Evolutionary conservation across 2,329 filamentous ascomycete species (phyloP), one percentile per base, ranked within the genome.

Genomic region (Metarhizium humberi): DNA sequence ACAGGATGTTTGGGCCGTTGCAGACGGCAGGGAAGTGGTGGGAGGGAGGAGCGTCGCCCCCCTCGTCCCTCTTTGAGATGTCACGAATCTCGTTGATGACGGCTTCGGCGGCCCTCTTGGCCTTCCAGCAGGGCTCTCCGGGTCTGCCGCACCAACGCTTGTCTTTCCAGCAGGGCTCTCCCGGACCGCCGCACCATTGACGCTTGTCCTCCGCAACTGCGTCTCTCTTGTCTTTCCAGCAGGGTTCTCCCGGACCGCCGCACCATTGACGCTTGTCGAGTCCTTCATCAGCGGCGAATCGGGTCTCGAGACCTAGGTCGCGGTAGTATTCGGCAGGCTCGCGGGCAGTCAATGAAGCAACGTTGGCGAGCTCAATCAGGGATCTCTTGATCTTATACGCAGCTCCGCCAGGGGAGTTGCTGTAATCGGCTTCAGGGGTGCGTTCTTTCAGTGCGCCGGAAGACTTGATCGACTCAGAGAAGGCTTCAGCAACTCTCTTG

Each of bases 301-400:
- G 53, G 6, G 59, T 53, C 40, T 62, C 59, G 32, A 71, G 62
- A 29, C 59, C 56, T 53, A 75, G 68, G 20, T 56, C 57, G 54
- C 55, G 34, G 67, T 69, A 71, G 64, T 64, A 74, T 42, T 59
- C 60, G 7, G 57, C 55, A 25, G 71, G 65, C 56, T 68, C 63
- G 38, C 58, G 52, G 13, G 66, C 57, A 52, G 66, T 59, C 50
- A 66, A 62, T 50, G 73, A 67, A 48, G 72, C 60, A 53, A 72
- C 52, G 54, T 63, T 60, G 59, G 71, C 70, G 46, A 76, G 71
- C 56, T 74, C 67, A 61, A 69, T 62, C 58, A 74, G 54, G 58
- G 69, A 65, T 56, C 70, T 65, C 59, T 69, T 67, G 61, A 72
- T 72, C 55, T 70, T 59, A 64, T 67, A 69, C 55, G 72, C 70